Base-by-base conservation (phyloP, 2,329 filamentous ascomycete genomes). In the Sphaerulina vaccinii region DNA sequence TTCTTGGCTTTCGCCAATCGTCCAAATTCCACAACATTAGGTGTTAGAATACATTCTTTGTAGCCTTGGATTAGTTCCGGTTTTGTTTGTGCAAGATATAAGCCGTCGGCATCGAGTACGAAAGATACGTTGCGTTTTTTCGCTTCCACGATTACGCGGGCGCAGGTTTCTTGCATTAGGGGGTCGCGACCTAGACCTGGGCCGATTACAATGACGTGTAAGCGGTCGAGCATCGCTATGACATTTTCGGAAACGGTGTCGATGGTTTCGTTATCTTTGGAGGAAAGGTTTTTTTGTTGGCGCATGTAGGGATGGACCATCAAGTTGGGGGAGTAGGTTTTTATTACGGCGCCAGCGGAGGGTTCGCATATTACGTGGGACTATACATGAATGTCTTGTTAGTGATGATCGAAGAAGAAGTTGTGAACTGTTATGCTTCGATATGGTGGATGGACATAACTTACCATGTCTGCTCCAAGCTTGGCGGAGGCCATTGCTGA, bases 261-360 rank as follows among this genome's bases (percentile, higher is more conserved):
- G 60, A 82, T 78, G 10, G 75, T 75, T 50, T 86, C 81, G 47
- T 77, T 72, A 42, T 75, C 70, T 19, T 73, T 69, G n/a, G n/a
- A n/a, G n/a, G n/a, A n/a, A 47, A 81, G 73, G 61, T 82, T 78
- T 61, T 80, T 78, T 39, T 83, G 82, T 71, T 93, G 89, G 23
- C 90, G 87, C 83, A 99, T 92, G 61, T 96, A 82, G 1, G 93
- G 93, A 71, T 97, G 93, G 9, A 99, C 93, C 92, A 99, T 99
- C 22, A 99, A 79, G 70, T 97, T 96, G 2, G 93, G 93, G 16
- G 91, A 96, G 75, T 97, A 99, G 3, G 90, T 89, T 76, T 99
- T 99, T 74, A 99, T 96, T 32, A 96, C 91, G 65, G 76, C 68
- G 52, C 72, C 90, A 2, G 93, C 93, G 49, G 82, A 86, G 8